Conservation (phyloP, 2,329 filamentous ascomycete species). For the Remersonia thermophila region DNA sequence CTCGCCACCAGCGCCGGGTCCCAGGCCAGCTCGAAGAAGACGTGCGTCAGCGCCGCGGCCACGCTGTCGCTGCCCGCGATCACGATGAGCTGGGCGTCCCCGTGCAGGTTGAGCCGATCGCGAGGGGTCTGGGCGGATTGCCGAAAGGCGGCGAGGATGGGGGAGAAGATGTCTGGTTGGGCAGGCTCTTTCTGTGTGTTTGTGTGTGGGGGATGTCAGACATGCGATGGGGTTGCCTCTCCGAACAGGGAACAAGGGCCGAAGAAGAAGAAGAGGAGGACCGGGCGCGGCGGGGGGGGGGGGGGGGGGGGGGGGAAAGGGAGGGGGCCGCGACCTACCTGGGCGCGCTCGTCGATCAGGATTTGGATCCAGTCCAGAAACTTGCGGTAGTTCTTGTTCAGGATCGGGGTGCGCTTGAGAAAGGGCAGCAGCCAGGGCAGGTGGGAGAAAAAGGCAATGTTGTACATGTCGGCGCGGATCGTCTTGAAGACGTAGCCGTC, state of each 20-base stretch:
- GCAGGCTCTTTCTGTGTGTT: slow-evolving; percentile 6
- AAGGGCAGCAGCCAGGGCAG: slow-evolving; percentile 14
- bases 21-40: slow-evolving; percentile 14
- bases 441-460: slow-evolving; percentile 12
- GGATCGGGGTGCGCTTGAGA: slow-evolving; percentile 10
- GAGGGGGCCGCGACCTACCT: not conserved
- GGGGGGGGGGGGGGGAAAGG: not conserved
- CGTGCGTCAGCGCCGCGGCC: slow-evolving; percentile 11
- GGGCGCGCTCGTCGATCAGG: slow-evolving; percentile 8
- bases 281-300: too few relatives aligned
- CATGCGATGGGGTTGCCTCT: not conserved
- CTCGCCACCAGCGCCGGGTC: slow-evolving; percentile 6
- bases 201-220: not conserved
- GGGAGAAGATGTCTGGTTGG: slow-evolving; percentile 11
- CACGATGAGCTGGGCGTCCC: slow-evolving; percentile 12
- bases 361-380: slow-evolving; percentile 12
- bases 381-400: slow-evolving; percentile 11
- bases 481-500: slow-evolving; percentile 12
- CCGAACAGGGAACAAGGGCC: too few relatives aligned
- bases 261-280: too few relatives aligned
- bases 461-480: slow-evolving; percentile 14
- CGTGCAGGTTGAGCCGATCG: slow-evolving; percentile 10
- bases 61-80: slow-evolving; percentile 15
- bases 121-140: slow-evolving; percentile 2
- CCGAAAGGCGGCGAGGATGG: slow-evolving; percentile 7